Percentiles rank a stretch among this genome's conserved stretches.
phyloP scores from a whole-genome alignment of 2,329 filamentous ascomycete species.

The Aspergillus fumigatiaffinis region DNA sequence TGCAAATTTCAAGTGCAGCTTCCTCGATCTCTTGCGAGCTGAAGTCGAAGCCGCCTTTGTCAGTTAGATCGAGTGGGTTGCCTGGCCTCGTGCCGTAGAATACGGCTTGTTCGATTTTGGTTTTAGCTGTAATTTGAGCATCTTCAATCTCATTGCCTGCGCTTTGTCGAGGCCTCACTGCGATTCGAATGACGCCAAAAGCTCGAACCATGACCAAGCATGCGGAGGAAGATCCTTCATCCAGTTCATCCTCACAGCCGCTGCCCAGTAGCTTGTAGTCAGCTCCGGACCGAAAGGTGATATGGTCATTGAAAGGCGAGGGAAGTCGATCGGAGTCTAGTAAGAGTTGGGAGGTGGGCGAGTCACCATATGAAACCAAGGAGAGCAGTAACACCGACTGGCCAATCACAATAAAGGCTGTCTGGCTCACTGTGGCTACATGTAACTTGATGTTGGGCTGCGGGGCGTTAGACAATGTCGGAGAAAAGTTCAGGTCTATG shows the following conservation, averaged over 20 bases:
- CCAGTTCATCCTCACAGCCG: slow-evolving; percentile 43
- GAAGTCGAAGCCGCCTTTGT: slow-evolving; percentile 64
- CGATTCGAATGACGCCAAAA: slow-evolving; percentile 55
- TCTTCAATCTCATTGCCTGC: slow-evolving; percentile 48
- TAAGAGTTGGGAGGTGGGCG: slow-evolving; percentile 72
- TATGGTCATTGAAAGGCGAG: slow-evolving; percentile 75
- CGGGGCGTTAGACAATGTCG: slow-evolving; percentile 36
- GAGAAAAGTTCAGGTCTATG: slow-evolving; percentile 61
- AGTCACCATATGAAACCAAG: slow-evolving; percentile 62
- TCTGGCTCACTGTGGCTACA: slow-evolving; percentile 72
- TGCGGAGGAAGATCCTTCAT: slow-evolving; percentile 36
- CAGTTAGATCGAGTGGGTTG: slow-evolving; percentile 83
- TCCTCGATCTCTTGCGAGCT: slow-evolving; percentile 65
- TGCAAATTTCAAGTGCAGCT: slow-evolving; percentile 74
- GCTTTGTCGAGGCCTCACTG: slow-evolving; percentile 33
- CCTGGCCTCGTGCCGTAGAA: slow-evolving; percentile 81
- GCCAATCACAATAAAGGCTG: slow-evolving; percentile 78
- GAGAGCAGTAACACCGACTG: slow-evolving; percentile 75
- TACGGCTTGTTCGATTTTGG: slow-evolving; percentile 88
- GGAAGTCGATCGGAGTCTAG: slow-evolving; percentile 61
- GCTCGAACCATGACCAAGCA: slow-evolving; percentile 55
- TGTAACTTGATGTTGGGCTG: slow-evolving; percentile 61
- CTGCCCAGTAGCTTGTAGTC: slow-evolving; percentile 49
- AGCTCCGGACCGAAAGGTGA: slow-evolving; percentile 65
- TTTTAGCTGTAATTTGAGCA: slow-evolving; percentile 68